phyloP scores from a whole-genome alignment of 1,139 yeast genomes.

The Magnusiomyces starmeri region DNA sequence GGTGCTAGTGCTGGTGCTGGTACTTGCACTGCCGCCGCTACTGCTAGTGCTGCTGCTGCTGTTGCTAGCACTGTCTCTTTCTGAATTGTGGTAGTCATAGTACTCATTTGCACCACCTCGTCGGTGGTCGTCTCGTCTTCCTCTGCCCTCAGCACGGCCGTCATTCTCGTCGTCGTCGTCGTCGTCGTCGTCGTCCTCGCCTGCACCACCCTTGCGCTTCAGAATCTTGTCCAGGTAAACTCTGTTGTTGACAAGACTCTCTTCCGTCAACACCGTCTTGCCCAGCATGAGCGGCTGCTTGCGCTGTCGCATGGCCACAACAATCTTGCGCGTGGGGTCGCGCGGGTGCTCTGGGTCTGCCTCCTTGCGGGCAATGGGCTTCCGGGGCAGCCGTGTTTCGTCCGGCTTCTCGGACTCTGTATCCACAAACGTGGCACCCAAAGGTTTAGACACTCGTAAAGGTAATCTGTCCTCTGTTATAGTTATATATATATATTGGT shows the following conservation, averaged over 20 bases:
- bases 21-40: neutral
- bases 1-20: neutral
- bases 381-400: slow-evolving; percentile 19
- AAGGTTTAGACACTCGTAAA: slow-evolving; percentile 20
- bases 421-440: slow-evolving; percentile 29
- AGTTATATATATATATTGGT: neutral
- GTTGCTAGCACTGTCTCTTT: neutral
- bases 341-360: neutral
- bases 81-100: neutral
- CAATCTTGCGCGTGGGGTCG: slow-evolving; percentile 19
- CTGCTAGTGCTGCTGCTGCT: neutral
- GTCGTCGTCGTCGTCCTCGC: neutral
- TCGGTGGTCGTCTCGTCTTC: neutral
- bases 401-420: slow-evolving; percentile 27
- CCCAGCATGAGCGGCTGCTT: slow-evolving; percentile 21
- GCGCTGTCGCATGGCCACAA: slow-evolving; percentile 11
- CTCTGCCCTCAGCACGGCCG: neutral
- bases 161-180: neutral
- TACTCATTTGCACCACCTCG: neutral
- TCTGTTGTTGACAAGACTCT: slow-evolving; percentile 14
- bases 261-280: slow-evolving; percentile 17
- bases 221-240: slow-evolving; percentile 13
- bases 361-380: slow-evolving; percentile 18
- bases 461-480: slow-evolving; percentile 13
- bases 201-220: slow-evolving; percentile 10